These are phyloP conservation scores for Monascus ruber DNA, from an alignment of 2,329 filamentous ascomycete species.

Conservation along the genomic window DNA sequence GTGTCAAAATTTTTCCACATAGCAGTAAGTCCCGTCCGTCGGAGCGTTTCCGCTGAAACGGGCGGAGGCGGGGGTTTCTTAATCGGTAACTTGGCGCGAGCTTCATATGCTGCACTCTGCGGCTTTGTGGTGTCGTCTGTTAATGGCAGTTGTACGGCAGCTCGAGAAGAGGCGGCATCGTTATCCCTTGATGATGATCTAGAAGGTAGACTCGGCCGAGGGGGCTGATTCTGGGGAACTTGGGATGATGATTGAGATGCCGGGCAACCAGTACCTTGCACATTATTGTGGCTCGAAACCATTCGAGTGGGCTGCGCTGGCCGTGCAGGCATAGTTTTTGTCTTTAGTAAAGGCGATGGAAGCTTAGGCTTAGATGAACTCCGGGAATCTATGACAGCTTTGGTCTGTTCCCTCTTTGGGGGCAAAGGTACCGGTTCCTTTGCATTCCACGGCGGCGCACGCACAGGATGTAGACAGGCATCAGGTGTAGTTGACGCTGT, in stretches of 20 bases:
- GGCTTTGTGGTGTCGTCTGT: constrained; percentile 7
- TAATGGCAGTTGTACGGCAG: constrained; percentile 11
- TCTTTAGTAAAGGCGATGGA: not conserved
- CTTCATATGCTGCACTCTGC: constrained; percentile 7
- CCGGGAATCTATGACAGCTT: constrained; percentile 10
- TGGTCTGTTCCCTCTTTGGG: constrained; percentile 31
- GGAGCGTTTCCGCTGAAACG: constrained; percentile 25
- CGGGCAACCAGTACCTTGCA: no score
- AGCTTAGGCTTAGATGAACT: constrained; percentile 11
- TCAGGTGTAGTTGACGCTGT: constrained; percentile 20
- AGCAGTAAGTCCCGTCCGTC: constrained; percentile 37
- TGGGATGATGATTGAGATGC: not conserved
- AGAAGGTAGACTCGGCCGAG: constrained; percentile 11
- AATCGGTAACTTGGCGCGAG: constrained; percentile 7
- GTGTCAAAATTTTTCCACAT: constrained; percentile 28
- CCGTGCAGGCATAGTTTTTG: not conserved
- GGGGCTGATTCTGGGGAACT: not conserved
- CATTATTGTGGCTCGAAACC: no score
- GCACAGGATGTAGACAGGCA: constrained; percentile 27
- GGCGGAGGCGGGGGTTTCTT: constrained; percentile 24
- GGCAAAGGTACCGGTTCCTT: constrained; percentile 44
- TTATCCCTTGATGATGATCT: constrained; percentile 5
- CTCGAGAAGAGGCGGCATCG: not conserved
- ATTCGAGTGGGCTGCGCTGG: not conserved
- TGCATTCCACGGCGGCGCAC: constrained; percentile 48